Conservation (phyloP, 1,284 basidiomycete genomes). For the Papiliotrema laurentii region DNA sequence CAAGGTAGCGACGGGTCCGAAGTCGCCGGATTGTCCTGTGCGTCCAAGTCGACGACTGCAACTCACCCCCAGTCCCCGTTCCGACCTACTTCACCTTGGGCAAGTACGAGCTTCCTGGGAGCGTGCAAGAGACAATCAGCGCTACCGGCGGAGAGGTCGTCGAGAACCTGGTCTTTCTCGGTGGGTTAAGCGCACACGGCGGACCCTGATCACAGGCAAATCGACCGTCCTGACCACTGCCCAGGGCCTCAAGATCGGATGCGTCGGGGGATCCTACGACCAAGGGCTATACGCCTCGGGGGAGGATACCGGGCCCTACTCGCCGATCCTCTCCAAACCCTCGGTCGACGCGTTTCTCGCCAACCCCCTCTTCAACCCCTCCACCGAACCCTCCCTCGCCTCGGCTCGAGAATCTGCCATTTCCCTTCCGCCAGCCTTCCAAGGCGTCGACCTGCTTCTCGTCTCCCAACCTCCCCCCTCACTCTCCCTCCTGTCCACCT, state of each 20-base stretch:
- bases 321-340: slow-evolving; percentile 66
- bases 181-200: slow-evolving; percentile 52
- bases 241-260: slow-evolving; percentile 78
- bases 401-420: slow-evolving; percentile 66
- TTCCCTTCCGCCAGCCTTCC: slow-evolving; percentile 50
- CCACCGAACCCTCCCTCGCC: slow-evolving; percentile 60
- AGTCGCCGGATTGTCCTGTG: slow-evolving; percentile 43
- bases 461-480: slow-evolving; percentile 72
- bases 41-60: slow-evolving; percentile 11
- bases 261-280: slow-evolving; percentile 73
- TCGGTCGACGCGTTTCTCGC: slow-evolving; percentile 61
- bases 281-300: slow-evolving; percentile 53
- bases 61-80: slow-evolving; percentile 61
- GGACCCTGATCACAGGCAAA: slow-evolving; percentile 55
- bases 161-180: slow-evolving; percentile 75
- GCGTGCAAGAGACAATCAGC: slow-evolving; percentile 67
- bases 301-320: slow-evolving; percentile 55
- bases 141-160: slow-evolving; percentile 71
- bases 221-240: slow-evolving; percentile 75
- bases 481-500: slow-evolving; percentile 62
- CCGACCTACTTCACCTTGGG: slow-evolving; percentile 92
- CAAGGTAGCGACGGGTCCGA: slow-evolving; percentile 53
- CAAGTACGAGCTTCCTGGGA: slow-evolving; percentile 63
- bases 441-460: slow-evolving; percentile 75
- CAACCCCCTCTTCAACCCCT: slow-evolving; percentile 47